Percentiles rank a stretch among this genome's conserved stretches.
These are phyloP conservation scores for Melastoma candidum DNA, from an alignment of 441 rosid genomes.

Conservation along the genomic window DNA sequence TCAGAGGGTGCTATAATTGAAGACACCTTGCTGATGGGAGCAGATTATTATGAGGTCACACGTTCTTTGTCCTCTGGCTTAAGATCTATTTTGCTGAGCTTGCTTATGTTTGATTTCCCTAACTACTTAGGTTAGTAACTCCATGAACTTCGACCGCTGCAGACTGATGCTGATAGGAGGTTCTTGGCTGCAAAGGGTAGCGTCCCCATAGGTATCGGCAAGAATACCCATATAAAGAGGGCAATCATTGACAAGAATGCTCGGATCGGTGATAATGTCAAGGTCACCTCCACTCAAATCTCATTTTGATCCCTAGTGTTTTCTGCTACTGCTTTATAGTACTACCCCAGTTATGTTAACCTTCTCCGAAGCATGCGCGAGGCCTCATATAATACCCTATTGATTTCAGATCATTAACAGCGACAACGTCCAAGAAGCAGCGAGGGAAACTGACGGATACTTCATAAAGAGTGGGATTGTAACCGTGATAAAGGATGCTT, in stretches of 20 bases:
- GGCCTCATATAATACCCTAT: not conserved
- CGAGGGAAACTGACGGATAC: constrained; percentile 88
- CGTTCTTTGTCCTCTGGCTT: not conserved
- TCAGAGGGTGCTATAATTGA: constrained; percentile 92
- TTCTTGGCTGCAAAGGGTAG: constrained; percentile 91
- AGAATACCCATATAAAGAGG: constrained; percentile 76
- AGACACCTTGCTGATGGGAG: constrained; percentile 87
- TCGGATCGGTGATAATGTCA: constrained; percentile 78
- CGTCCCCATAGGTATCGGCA: constrained; percentile 84
- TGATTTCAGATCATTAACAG: constrained; percentile 53
- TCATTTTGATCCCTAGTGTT: not conserved
- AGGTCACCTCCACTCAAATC: constrained; percentile 28
- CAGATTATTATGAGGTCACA: constrained; percentile 85
- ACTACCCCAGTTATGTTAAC: no score
- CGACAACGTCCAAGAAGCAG: constrained; percentile 87
- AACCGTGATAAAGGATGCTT: constrained; percentile 83
- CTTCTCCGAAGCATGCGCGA: no score
- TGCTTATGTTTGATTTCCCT: not conserved
- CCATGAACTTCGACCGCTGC: constrained; percentile 12
- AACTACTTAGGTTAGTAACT: not conserved
- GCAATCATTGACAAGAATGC: constrained; percentile 96
- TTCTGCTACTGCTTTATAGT: not conserved
- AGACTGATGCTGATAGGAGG: constrained; percentile 94
- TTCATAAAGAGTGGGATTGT: constrained; percentile 96
- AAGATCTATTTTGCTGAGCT: constrained; percentile 4